A percentile compares a stretch with the other conserved stretches of the same genome.
Evolutionary conservation across 2,329 filamentous ascomycete species (phyloP).

Genomic region (Tolypocladium tundrense): DNA sequence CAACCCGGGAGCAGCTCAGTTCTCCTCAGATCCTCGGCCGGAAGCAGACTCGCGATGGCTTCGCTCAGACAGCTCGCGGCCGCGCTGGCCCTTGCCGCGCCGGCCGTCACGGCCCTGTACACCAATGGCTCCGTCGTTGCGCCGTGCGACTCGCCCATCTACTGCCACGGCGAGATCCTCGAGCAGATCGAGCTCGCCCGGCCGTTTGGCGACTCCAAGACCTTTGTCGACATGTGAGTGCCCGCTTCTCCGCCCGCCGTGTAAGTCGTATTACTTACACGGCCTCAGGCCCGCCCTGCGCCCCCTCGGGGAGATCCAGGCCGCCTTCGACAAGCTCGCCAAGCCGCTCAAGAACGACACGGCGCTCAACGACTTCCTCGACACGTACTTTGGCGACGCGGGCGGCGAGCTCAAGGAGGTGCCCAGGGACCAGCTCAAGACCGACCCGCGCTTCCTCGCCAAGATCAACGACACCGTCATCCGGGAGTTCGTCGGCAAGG

Average conservation of each 20-base stretch:
- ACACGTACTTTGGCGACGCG: slow-evolving; percentile 51
- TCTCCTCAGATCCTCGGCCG: neutral
- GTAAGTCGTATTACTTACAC: neutral
- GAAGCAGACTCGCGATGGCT: neutral
- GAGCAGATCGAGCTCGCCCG: slow-evolving; percentile 51
- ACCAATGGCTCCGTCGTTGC: slow-evolving; percentile 49
- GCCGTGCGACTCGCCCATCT: slow-evolving; percentile 57
- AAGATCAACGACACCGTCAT: slow-evolving; percentile 47
- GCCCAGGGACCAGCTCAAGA: slow-evolving; percentile 37
- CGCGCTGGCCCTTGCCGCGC: slow-evolving; percentile 16
- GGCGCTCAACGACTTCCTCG: slow-evolving; percentile 50
- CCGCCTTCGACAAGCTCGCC: slow-evolving; percentile 47
- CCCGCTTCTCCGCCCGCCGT: neutral
- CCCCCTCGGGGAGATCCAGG: slow-evolving; percentile 49
- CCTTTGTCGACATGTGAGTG: slow-evolving; percentile 59
- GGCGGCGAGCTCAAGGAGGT: slow-evolving; percentile 52
- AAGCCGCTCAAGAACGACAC: slow-evolving; percentile 55
- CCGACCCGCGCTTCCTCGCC: slow-evolving; percentile 47
- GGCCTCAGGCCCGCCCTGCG: slow-evolving; percentile 44
- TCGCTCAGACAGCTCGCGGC: slow-evolving; percentile 13
- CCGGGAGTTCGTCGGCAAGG: slow-evolving; percentile 49
- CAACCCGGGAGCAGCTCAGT: neutral
- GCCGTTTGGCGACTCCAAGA: slow-evolving; percentile 59
- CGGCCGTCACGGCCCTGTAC: slow-evolving; percentile 37
- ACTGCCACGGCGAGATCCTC: slow-evolving; percentile 56